phyloP scores from a whole-genome alignment of 371 early-diverging fungal species.

The Aphelidium insulamus region DNA sequence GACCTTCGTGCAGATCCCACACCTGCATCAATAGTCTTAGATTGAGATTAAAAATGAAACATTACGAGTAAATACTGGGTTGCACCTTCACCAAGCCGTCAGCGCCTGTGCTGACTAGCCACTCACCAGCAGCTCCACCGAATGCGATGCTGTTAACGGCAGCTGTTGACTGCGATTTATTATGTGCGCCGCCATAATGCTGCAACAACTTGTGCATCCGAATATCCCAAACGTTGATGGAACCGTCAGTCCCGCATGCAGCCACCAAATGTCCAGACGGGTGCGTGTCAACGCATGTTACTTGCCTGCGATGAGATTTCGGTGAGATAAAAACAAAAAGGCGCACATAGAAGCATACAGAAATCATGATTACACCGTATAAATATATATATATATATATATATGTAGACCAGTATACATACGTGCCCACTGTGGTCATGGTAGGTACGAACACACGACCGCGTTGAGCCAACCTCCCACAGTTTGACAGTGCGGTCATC shows the following conservation, averaged over 20 bases:
- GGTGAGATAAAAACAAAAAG: neutral
- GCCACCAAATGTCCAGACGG: constrained; percentile 18
- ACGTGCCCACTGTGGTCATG: constrained; percentile 18
- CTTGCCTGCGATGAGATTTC: constrained; percentile 9
- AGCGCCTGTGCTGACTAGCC: constrained; percentile 20
- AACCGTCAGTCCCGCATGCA: constrained; percentile 16
- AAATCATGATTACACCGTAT: neutral
- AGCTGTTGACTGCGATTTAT: constrained; percentile 2
- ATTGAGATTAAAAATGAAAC: neutral
- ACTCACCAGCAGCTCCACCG: constrained; percentile 17
- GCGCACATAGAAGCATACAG: too few relatives aligned
- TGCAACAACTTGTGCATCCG: constrained; percentile 23
- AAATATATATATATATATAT: too few relatives aligned
- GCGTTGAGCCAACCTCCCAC: constrained; percentile 19
- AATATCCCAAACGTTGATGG: constrained; percentile 24
- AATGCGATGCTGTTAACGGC: constrained; percentile 21
- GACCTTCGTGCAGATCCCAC: constrained; percentile 28
- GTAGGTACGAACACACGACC: constrained; percentile 20
- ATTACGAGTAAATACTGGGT: neutral
- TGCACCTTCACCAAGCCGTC: constrained; percentile 21
- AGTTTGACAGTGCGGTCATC: constrained; percentile 26
- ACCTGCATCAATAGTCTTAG: constrained; percentile 5
- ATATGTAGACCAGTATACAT: neutral
- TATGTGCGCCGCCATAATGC: constrained; percentile 21
- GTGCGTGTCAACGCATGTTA: constrained; percentile 17